phyloP scores from a whole-genome alignment of 768 basidiomycete genomes.

The Boletus reticulatus region DNA sequence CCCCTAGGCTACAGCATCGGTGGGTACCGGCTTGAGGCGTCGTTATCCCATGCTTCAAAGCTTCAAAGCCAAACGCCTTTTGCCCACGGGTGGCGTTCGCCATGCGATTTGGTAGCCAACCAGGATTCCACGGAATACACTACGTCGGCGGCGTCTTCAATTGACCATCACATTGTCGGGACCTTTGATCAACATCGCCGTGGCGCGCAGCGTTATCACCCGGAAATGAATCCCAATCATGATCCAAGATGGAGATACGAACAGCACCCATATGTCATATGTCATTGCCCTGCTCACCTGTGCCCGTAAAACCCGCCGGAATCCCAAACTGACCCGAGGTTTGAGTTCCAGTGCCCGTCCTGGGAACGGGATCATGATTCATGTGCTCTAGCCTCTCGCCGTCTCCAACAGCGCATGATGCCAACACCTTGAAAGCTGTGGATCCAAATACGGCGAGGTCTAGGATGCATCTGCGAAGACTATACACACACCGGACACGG shows the following conservation, averaged over 20 bases:
- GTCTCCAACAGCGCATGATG: constrained; percentile 29
- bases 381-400: constrained; percentile 36
- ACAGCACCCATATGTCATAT: too few species aligned
- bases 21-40: too few species aligned
- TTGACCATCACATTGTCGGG: too few species aligned
- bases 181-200: too few species aligned
- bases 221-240: too few species aligned
- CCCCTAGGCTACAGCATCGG: too few species aligned
- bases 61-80: too few species aligned
- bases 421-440: constrained; percentile 41
- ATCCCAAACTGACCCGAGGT: constrained; percentile 17
- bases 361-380: constrained; percentile 34
- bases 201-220: too few species aligned
- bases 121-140: constrained; percentile 3
- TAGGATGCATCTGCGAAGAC: constrained; percentile 30
- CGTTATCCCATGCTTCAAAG: too few species aligned
- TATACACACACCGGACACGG: too few species aligned
- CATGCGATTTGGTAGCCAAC: background rate
- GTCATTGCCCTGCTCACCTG: constrained; percentile 25
- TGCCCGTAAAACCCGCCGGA: constrained; percentile 30
- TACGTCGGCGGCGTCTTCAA: too few species aligned
- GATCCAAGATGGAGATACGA: too few species aligned
- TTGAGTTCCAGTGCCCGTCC: constrained; percentile 31
- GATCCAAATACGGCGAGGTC: constrained; percentile 45
- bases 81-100: background rate